Base-by-base conservation (phyloP, 192 early-diverging fungal species). In the Coemansia sp. region DNA sequence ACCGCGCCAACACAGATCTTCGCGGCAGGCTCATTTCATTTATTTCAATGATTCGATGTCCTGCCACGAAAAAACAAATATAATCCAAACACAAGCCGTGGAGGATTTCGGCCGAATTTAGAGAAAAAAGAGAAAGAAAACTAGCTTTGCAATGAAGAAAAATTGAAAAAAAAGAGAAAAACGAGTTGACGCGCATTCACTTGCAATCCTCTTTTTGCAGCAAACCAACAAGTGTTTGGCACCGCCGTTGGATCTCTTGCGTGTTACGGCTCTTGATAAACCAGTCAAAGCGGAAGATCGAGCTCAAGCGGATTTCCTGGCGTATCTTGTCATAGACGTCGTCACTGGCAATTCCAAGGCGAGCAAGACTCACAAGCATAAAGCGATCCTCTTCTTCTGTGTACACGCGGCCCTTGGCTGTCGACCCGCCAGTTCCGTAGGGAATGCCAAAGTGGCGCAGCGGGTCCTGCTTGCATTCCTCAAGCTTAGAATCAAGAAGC, bases 311-410 rank as follows among this genome's bases (percentile, higher is more conserved):
- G 29, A 97, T 85, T 62, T 97, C 95, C 53, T 89, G 86, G 25
- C 94, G 84, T 69, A 99, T 95, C 57, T 86, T 87, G 40, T 99
- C 97, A 71, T 96, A 95, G 0, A 94, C 93, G 57, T 97, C 95
- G 23, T 97, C 95, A 25, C 86, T 86, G 15, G 89, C 93, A 59
- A 93, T 94, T 4, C 95, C 95, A 66, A 91, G 89, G 59, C 89
- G 91, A 22, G 93, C 91, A 57, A 97, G 77, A 66, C 85, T 86
- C 14, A 99, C 92, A 45, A 99, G 79, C 77, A 99, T 75, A 73
- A 95, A 99, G 20, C 97, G 90, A 76, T 99, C 97, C 81, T 99
- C 97, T 32, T 97, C 95, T 67, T 99, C 97, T 0, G 95, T 95
- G 60, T 78, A 84, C 71, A 87, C 95, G 38, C 90, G 91, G 45